Base-by-base conservation (phyloP, 2,329 filamentous ascomycete species). In the Scedosporium boydii region DNA sequence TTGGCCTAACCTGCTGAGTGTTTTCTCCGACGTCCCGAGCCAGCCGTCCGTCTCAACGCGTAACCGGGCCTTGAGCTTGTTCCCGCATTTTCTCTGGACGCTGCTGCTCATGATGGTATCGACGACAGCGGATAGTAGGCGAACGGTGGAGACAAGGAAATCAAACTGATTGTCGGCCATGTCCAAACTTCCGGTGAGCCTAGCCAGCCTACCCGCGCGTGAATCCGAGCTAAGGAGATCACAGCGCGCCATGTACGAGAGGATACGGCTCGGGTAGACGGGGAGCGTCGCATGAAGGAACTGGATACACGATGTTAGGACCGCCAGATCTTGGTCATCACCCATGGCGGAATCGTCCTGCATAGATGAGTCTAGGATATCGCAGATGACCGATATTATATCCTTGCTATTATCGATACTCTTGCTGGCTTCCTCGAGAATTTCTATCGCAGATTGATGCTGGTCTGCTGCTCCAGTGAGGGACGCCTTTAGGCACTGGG, bases 171-270 rank as follows among this genome's bases (percentile, higher is more conserved):
- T 89, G 4, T 83, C 82, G 2, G 89, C 85, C 63, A 96, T 82
- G 70, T 99, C 95, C 3, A 92, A 84, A 26, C 86, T 87, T n/a
- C 90, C 90, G 2, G 96, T 84, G 60, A 98, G 87, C 59, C 86
- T 86, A 46, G 87, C 85, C 64, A 99, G 81, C 64, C 89, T 87
- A 10, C 91, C 90, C 14, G 87, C 87, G 65, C 87, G 87, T 9
- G 90, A 87, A 67, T 91, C 87, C 5, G 87, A 84, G 67, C 89
- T 89, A 56, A 99, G 80, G 18, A 99, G 78, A 65, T 87, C 86
- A 72, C 91, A 96, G 63, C 91, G 86, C 3, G 88, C 86, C 68
- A 99, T 82, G 71, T 93, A 90, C 3, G 93, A 92, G 93, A 95
- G 98, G 5, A 96, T 87, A 64, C 93, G 83, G 63, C 89, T 89